phyloP scores from a whole-genome alignment of 1,284 basidiomycete species.

The Abortiporus biennis region DNA sequence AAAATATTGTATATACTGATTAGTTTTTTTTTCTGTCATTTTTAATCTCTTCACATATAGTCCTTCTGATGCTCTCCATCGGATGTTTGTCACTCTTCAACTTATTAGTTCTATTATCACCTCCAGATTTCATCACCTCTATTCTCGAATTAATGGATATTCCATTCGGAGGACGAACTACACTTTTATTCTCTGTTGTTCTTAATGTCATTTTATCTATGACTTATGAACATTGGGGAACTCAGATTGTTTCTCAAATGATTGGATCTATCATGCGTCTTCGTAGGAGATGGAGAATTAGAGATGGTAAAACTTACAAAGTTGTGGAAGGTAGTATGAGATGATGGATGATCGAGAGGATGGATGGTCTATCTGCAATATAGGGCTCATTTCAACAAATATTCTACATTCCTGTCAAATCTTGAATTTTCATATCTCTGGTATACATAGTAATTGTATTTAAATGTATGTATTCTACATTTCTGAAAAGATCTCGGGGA shows the following conservation, averaged over 20 bases:
- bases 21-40: slow-evolving; percentile 6
- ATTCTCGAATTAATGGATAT: slow-evolving; percentile 80
- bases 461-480: too few relatives aligned
- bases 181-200: slow-evolving; percentile 65
- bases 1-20: background rate
- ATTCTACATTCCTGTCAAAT: too few relatives aligned
- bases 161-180: slow-evolving; percentile 63
- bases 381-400: too few relatives aligned
- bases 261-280: slow-evolving; percentile 45
- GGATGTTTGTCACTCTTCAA: slow-evolving; percentile 65
- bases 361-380: too few relatives aligned
- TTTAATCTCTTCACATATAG: slow-evolving; percentile 30
- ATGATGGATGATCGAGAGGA: too few relatives aligned
- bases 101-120: slow-evolving; percentile 67
- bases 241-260: slow-evolving; percentile 50
- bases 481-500: too few relatives aligned
- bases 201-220: slow-evolving; percentile 74
- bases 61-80: slow-evolving; percentile 74
- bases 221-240: slow-evolving; percentile 77
- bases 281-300: slow-evolving; percentile 39
- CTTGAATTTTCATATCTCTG: too few relatives aligned
- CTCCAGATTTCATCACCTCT: slow-evolving; percentile 54
- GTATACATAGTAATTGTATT: too few relatives aligned
- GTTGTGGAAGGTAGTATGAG: slow-evolving; percentile 41
- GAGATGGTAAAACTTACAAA: slow-evolving; percentile 68